phyloP scores from a whole-genome alignment of 2,329 filamentous ascomycete genomes.

The Huntiella moniliformis region DNA sequence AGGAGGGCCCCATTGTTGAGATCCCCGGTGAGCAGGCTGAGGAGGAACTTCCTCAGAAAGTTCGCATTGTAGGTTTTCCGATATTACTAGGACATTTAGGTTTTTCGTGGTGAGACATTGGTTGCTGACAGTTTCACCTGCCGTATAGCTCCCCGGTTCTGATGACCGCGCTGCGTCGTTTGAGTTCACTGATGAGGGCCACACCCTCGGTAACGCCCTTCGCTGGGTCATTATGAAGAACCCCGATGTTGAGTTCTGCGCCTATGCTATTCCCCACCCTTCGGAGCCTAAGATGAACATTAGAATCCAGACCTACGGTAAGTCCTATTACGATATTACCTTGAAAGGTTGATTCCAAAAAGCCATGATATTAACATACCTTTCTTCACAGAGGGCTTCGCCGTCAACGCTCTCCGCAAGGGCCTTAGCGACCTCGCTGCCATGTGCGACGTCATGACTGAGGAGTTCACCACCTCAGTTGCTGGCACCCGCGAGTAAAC shows the following conservation, averaged over 20 bases:
- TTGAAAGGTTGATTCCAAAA: not conserved
- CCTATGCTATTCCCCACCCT: constrained; percentile 92
- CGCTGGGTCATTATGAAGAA: constrained; percentile 98
- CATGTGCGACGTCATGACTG: constrained; percentile 81
- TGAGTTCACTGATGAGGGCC: constrained; percentile 82
- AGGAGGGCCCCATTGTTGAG: constrained; percentile 22
- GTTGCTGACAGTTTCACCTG: too few relatives aligned
- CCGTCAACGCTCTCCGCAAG: constrained; percentile 74
- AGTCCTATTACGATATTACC: constrained; percentile 17
- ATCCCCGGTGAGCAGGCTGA: constrained; percentile 23
- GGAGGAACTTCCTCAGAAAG: constrained; percentile 31
- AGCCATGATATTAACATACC: constrained; percentile 12
- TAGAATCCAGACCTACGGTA: constrained; percentile 91
- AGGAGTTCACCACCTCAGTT: constrained; percentile 56
- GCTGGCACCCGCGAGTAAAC: constrained; percentile 28
- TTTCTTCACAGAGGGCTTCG: constrained; percentile 44
- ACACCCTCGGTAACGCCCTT: constrained; percentile 86
- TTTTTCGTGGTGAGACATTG: not conserved
- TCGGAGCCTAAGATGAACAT: constrained; percentile 95
- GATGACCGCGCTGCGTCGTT: constrained; percentile 83
- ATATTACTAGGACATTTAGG: not conserved
- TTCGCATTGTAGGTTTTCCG: constrained; percentile 38
- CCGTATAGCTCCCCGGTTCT: constrained; percentile 58
- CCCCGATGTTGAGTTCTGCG: constrained; percentile 92
- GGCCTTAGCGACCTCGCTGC: constrained; percentile 76